Conservation (phyloP, 2,329 filamentous ascomycete species). For the Didymella pomorum region DNA sequence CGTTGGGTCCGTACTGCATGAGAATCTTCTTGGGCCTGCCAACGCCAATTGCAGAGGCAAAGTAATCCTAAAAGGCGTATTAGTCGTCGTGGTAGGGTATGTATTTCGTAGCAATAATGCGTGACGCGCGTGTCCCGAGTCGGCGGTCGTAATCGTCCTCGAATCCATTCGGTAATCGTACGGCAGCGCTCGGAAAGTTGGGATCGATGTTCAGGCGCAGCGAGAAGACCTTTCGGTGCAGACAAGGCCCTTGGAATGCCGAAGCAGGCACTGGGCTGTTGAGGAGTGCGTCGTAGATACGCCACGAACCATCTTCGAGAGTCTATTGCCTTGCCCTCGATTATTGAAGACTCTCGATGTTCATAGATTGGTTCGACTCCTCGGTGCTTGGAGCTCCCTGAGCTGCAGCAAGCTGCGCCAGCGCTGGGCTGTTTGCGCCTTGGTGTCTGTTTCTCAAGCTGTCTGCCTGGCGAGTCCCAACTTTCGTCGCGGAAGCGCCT, state of each 20-base stretch:
- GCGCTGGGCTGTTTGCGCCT: constrained; percentile 24
- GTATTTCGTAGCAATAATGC: constrained; percentile 43
- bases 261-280: constrained; percentile 5
- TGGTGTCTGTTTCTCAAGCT: constrained; percentile 26
- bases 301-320: constrained; percentile 31
- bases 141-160: constrained; percentile 29
- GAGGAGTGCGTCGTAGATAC: constrained; percentile 21
- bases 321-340: constrained; percentile 28
- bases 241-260: constrained; percentile 10
- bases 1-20: constrained; percentile 91
- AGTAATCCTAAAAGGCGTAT: constrained; percentile 90
- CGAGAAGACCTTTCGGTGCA: constrained; percentile 29
- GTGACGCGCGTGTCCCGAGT: constrained; percentile 39
- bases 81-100: constrained; percentile 62
- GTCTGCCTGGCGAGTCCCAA: constrained; percentile 28
- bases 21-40: constrained; percentile 91
- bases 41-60: constrained; percentile 84
- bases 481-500: constrained; percentile 39
- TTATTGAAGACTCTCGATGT: constrained; percentile 22
- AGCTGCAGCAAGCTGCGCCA: constrained; percentile 24
- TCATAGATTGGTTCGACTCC: constrained; percentile 22
- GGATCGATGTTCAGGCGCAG: constrained; percentile 28
- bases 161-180: constrained; percentile 35
- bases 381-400: constrained; percentile 23
- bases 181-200: constrained; percentile 40